Conservation (phyloP, 2,329 filamentous ascomycete species). For the Emmonsiellopsis sp. region DNA sequence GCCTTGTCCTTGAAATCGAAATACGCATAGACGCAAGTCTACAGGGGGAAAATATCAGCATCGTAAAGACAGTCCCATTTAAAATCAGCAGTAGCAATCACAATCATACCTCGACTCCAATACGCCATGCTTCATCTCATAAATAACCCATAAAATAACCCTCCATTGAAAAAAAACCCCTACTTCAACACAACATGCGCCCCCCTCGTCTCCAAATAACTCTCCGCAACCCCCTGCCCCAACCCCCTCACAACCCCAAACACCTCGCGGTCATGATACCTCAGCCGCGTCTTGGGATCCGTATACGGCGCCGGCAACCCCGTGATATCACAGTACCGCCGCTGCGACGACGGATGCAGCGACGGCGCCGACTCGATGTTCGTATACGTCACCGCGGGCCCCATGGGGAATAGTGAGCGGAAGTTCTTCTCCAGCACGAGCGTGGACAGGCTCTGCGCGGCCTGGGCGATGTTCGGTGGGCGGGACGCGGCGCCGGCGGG, state of each 20-base stretch:
- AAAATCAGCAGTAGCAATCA: too few relatives aligned
- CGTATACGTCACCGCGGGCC: slow-evolving; percentile 77
- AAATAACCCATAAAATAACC: not conserved
- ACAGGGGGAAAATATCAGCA: too few relatives aligned
- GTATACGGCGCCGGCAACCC: slow-evolving; percentile 85
- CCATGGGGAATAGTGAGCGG: slow-evolving; percentile 40
- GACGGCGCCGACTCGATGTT: slow-evolving; percentile 94
- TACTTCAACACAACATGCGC: slow-evolving; percentile 90
- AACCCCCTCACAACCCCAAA: slow-evolving; percentile 74
- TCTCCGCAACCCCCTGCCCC: slow-evolving; percentile 74
- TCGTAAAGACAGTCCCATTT: too few relatives aligned
- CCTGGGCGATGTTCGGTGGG: slow-evolving; percentile 71
- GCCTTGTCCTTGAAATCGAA: too few relatives aligned
- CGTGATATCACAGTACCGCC: slow-evolving; percentile 92
- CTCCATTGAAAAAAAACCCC: not conserved
- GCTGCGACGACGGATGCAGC: slow-evolving; percentile 65
- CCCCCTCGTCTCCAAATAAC: slow-evolving; percentile 79
- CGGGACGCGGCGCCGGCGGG: slow-evolving; percentile 36
- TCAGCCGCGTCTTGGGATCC: slow-evolving; percentile 86
- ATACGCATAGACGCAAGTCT: too few relatives aligned
- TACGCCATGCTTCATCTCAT: not conserved
- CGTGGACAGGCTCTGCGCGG: slow-evolving; percentile 75
- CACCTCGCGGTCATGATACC: slow-evolving; percentile 89
- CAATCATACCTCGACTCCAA: not conserved
- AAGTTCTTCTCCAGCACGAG: slow-evolving; percentile 77